These are phyloP conservation scores for Xylaria palmicola DNA, from an alignment of 495 filamentous ascomycete genomes.

Conservation along the genomic window DNA sequence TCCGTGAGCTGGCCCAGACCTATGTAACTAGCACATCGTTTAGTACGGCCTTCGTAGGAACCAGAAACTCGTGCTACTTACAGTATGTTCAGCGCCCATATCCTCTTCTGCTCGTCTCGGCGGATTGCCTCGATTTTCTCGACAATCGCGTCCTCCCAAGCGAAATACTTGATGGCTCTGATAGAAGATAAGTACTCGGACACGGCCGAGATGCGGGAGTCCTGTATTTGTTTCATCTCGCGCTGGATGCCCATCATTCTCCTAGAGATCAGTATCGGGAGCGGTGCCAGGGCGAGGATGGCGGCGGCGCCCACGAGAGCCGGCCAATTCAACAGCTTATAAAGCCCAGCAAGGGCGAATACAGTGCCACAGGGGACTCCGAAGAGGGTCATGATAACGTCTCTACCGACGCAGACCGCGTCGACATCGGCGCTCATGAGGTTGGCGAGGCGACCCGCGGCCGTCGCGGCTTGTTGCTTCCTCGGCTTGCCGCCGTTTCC, in stretches of 20 bases:
- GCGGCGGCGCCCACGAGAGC: conserved; percentile 43
- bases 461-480: conserved; percentile 34
- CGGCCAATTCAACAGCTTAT: conserved; percentile 47
- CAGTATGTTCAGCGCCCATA: conserved; percentile 46
- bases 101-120: conserved; percentile 43
- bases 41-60: neutral
- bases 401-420: conserved; percentile 41
- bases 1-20: conserved; percentile 35
- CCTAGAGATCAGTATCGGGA: conserved; percentile 41
- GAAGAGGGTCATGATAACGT: conserved; percentile 39
- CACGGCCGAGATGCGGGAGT: conserved; percentile 50
- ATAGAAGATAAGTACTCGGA: conserved; percentile 51
- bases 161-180: conserved; percentile 52
- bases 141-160: conserved; percentile 49
- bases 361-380: conserved; percentile 38
- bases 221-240: conserved; percentile 47
- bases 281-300: conserved; percentile 38
- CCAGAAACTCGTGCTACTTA: conserved; percentile 24
- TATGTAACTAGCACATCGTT: conserved; percentile 20
- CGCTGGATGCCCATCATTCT: conserved; percentile 41
- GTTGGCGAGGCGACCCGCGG: conserved; percentile 48
- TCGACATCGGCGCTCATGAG: conserved; percentile 53
- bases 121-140: conserved; percentile 42
- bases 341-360: conserved; percentile 40
- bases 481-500: conserved; percentile 23